Base-by-base conservation (phyloP, 306 rosid genomes). In the Cicer arietinum region DNA sequence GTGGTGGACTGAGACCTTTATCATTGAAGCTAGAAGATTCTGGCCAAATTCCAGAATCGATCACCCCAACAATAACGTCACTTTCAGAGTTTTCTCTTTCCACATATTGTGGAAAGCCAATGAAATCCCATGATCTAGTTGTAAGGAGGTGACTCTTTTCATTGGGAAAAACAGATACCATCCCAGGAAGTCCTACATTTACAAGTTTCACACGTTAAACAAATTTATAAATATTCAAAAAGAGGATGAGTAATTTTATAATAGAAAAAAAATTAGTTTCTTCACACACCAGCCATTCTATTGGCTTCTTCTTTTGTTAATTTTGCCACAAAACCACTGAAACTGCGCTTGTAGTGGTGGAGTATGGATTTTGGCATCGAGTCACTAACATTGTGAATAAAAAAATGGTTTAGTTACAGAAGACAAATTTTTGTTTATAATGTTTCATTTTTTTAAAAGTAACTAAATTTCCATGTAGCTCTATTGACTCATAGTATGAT, bases 81-180 rank as follows among this genome's bases (percentile, higher is more conserved):
- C 83, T 83, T 77, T 90, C 89, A 0, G 20, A 4, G 0, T 7
- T 1, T 20, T n/a, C 12, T 80, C 80, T 77, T 39, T 64, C 18
- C 14, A 77, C 83, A 1, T 74, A 16, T 4, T 20, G 30, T 1
- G 85, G 65, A 10, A 89, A 76, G 5, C 90, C 94, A 70, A 89
- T 16, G 57, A 89, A 89, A 59, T 87, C 85, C 88, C 91, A 90
- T 1, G 90, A 90, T 76, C 56, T 84, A 52, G 91, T 90, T 17
- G 90, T 90, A 0, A 67, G 85, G 10, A 74, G 86, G 7, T 76
- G 50, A 13, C 16, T 56, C 65, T 72, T 75, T 78, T 6, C 11
- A 42, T 40, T 81, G 6, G 78, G 88, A 59, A 89, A 87, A 20
- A 89, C 87, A 6, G 91, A 89, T 25, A 89, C 81, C 6, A 89